Base-by-base conservation (phyloP, 345 rosid genomes). In the Lepidium didymum region DNA sequence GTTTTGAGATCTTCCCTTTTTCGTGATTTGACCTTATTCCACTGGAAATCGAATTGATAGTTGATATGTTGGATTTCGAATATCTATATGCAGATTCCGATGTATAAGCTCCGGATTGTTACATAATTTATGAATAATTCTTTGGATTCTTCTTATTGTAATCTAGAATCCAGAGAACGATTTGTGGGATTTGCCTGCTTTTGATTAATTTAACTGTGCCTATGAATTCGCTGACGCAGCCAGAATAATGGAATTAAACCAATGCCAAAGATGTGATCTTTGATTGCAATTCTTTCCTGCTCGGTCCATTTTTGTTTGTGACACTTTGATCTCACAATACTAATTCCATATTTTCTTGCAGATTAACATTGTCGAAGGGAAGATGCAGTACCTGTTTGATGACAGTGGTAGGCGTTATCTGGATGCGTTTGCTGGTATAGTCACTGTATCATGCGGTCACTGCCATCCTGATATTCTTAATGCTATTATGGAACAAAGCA, bases 321-420 rank as follows among this genome's bases (percentile, higher is more conserved):
- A 44, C 41, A 54, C 36, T 25, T 35, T 16, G 53, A 46, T 72
- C 37, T 50, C 33, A 59, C 16, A 12, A 12, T 63, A 42, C 43
- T 35, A 8, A 3, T 25, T 42, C 2, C 1, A 21, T 15, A n/a
- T 16, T n/a, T 29, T 5, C 15, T 57, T 52, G 63, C 65, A 93
- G 97, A 68, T 94, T 57, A 94, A 91, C 65, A 94, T 94, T 14
- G 97, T 91, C 2, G 96, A 94, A 82, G 99, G 98, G 58, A 94
- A 88, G 83, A 94, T 94, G 99, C 97, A 91, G 21, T 94, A 94
- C 64, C 56, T 94, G 85, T 91, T 80, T 74, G 99, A 94, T 67
- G 97, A 94, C 75, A 75, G 18, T 14, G 95, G 99, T 54, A 79
- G 59, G 82, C 75, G 94, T 10, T 94, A 88, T 61, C 78, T 94